Evolutionary conservation across 2,329 filamentous ascomycete species (phyloP), one percentile per base, ranked within the genome.

Genomic region (Clonostachys solani): DNA sequence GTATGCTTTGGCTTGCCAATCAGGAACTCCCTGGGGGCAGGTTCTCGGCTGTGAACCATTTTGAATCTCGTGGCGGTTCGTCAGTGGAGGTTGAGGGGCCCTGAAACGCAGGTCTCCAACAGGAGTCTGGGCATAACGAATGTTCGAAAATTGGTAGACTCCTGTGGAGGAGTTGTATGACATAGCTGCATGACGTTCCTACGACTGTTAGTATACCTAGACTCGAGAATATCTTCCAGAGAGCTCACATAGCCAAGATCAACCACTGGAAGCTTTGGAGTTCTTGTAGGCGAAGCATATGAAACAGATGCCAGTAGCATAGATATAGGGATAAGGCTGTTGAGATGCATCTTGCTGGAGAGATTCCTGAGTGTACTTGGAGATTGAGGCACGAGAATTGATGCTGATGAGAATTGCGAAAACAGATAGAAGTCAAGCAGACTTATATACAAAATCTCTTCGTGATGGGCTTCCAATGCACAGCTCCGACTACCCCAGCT

Each of bases 61-160:
- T 18, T 38, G 36, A 12, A 38, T 18, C 36, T n/a, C 36, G 7
- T n/a, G 8, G 5, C 17, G 15, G 15, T n/a, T n/a, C 15, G 15
- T 18, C 17, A n/a, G 15, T n/a, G 36, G 36, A 18, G 36, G 15
- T n/a, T 7, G 15, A 18, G 66, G 62, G 1, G 68, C 62, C 36
- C 61, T 58, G 52, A 67, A 69, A 12, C 81, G 71, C 43, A 82
- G 65, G 47, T 72, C 60, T 1, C 73, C 75, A n/a, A 78, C 63
- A 0, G 80, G 80, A 33, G 80, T 74, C 47, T 78, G 71, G 3
- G 78, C 80, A 55, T 77, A 84, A 0, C 79, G 80, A 6, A 84
- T 63, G 19, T 38, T 38, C 5, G 36, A n/a, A 12, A 38, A 38
- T n/a, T 38, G 15, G 36, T 38, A 38, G 36, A 38, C 15, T 18